Base-by-base conservation (phyloP, 352 stramenopile genomes). In the Phytopythium cucurbitacearum region DNA sequence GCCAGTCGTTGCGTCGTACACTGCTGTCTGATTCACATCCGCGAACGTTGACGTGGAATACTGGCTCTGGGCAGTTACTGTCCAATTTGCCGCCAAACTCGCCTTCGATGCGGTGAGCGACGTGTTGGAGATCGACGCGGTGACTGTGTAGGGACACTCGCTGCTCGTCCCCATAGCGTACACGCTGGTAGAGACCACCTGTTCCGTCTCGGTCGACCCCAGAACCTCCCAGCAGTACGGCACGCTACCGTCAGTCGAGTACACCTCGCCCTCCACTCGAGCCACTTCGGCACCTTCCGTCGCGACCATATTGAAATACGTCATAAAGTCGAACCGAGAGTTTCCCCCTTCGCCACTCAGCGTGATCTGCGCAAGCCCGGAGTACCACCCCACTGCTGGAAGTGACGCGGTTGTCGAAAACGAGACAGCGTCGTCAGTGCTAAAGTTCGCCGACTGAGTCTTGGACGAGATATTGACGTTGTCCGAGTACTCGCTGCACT, bases 161-260 rank as follows among this genome's bases (percentile, higher is more conserved):
- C 41, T 45, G 32, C 57, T 62, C 39, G 72, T 67, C 4, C 59
- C 71, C 12, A 60, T 55, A 28, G 67, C 68, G 28, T 62, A 53
- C 28, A 85, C 60, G 33, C 70, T 83, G 0, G 63, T 57, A 4
- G 45, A 37, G 4, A 65, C 58, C 7, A 76, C 52, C 3, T 56
- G 40, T 10, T 39, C 40, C 0, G 67, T 52, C 4, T 75, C 50
- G 1, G 56, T 51, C 15, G 35, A 47, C 1, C 70, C 71, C 6
- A 80, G 59, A 7, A 70, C 56, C 41, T 69, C 58, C 68, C 71
- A 86, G 60, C 77, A 86, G 53, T 85, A 81, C 6, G 60, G 71
- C 36, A 69, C 51, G 3, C 38, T 61, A 38, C 42, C 57, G 48
- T 75, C 56, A 33, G 59, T 42, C n/a, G 28, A 55, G 35, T 71